Percentiles rank a stretch among this genome's conserved stretches.
phyloP scores from a whole-genome alignment of 1,139 yeast species.

The Yamadazyma spencermartinsiae region DNA sequence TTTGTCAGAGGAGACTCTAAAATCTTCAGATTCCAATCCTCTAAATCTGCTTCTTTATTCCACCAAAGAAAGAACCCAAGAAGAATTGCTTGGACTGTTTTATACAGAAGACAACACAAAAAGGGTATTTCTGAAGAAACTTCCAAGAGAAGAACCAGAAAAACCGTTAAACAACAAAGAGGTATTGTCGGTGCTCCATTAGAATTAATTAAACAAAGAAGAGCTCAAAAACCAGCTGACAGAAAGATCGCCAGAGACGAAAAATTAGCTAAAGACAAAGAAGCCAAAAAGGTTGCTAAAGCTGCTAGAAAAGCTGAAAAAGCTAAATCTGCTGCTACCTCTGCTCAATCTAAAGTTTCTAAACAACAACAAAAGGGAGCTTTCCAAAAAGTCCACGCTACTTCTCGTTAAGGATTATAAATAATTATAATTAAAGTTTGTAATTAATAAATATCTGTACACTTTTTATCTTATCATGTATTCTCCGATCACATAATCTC shows the following conservation, averaged over 20 bases:
- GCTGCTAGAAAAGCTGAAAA: slow-evolving; percentile 94
- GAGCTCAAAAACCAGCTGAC: slow-evolving; percentile 92
- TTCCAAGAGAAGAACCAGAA: slow-evolving; percentile 95
- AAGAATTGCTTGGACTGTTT: slow-evolving; percentile 99
- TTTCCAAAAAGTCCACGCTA: slow-evolving; percentile 93
- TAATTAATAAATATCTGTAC: slow-evolving; percentile 21
- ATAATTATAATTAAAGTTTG: slow-evolving; percentile 17
- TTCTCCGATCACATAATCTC: slow-evolving; percentile 37
- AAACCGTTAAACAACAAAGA: slow-evolving; percentile 98
- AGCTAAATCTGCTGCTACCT: slow-evolving; percentile 81
- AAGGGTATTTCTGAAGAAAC: slow-evolving; percentile 99
- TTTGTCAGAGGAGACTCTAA: slow-evolving; percentile 99
- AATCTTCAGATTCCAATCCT: slow-evolving; percentile 98
- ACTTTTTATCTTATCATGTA: slow-evolving; percentile 19
- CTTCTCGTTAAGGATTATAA: slow-evolving; percentile 73
- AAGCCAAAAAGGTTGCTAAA: slow-evolving; percentile 91
- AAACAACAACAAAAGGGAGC: slow-evolving; percentile 92
- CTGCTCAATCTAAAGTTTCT: slow-evolving; percentile 63
- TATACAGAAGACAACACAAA: slow-evolving; percentile 99
- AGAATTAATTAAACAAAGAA: slow-evolving; percentile 97
- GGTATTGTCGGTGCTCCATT: slow-evolving; percentile 99
- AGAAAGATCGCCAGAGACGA: slow-evolving; percentile 97
- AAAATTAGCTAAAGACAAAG: slow-evolving; percentile 90
- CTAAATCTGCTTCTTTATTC: slow-evolving; percentile 97
- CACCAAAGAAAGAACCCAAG: slow-evolving; percentile 99